These are phyloP conservation scores for Solanum hybrid DNA, from an alignment of 305 asterid genomes.

Conservation along the genomic window DNA sequence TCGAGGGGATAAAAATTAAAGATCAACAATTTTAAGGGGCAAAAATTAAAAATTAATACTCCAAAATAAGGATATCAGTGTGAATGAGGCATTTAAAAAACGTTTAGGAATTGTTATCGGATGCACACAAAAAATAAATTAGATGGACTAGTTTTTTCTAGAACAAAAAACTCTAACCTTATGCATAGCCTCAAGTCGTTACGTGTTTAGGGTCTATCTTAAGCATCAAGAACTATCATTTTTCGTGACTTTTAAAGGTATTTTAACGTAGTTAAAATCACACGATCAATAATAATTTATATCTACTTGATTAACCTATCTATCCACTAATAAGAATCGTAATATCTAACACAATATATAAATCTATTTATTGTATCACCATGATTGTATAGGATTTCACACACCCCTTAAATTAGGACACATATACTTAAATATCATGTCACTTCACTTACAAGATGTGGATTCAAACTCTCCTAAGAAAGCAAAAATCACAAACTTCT, in stretches of 20 bases:
- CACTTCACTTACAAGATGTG: background rate
- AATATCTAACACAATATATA: background rate
- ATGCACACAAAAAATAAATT: background rate
- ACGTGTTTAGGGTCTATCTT: background rate
- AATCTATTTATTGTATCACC: background rate
- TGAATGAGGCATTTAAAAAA: background rate
- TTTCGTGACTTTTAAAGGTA: too few relatives aligned
- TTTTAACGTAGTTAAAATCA: too few relatives aligned
- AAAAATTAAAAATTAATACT: background rate
- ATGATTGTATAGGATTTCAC: background rate
- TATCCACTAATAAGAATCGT: background rate
- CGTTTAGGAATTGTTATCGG: background rate
- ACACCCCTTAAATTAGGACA: background rate
- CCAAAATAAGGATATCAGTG: background rate
- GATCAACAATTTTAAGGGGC: background rate
- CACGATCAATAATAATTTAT: too few relatives aligned
- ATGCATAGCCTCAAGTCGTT: background rate
- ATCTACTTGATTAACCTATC: background rate
- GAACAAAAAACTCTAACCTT: too few relatives aligned
- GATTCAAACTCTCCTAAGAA: background rate
- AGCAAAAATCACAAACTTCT: background rate
- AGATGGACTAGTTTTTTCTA: rapidly evolving
- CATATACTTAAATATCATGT: background rate
- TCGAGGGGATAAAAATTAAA: background rate
- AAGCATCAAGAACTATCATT: background rate